Conservation (phyloP, 176 grass and related monocot genomes). For the Zizania latifolia region DNA sequence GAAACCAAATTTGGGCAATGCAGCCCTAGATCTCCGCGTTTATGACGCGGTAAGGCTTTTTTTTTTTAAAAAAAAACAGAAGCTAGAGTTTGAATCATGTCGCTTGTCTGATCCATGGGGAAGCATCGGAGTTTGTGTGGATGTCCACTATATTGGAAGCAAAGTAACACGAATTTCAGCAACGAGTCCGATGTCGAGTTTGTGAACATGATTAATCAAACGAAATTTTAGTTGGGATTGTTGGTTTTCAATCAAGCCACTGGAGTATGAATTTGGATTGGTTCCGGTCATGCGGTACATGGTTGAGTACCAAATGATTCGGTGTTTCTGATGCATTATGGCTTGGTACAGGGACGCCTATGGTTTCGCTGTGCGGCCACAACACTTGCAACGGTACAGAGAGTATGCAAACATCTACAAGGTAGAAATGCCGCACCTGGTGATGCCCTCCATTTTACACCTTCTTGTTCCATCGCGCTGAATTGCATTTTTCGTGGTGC, state of each 20-base stretch:
- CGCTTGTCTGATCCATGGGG: conserved; percentile 14
- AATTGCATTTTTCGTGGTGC: conserved; percentile 19
- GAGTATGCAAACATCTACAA: conserved; percentile 98
- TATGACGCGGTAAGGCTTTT: not conserved
- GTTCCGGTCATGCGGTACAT: not conserved
- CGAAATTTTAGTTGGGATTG: not conserved
- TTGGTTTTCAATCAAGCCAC: not conserved
- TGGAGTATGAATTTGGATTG: not conserved
- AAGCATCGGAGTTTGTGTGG: conserved; percentile 46
- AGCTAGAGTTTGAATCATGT: conserved; percentile 22
- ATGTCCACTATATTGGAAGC: conserved; percentile 11
- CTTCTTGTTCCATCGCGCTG: conserved; percentile 16
- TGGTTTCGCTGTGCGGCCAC: conserved; percentile 92
- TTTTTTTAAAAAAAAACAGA: not conserved
- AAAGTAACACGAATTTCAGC: not conserved
- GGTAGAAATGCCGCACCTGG: conserved; percentile 32
- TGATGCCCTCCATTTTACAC: conserved; percentile 17
- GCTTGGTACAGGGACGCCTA: conserved; percentile 82
- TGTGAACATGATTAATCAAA: not conserved
- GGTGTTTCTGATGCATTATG: conserved; percentile 20
- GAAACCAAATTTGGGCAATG: conserved; percentile 47
- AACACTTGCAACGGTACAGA: conserved; percentile 88
- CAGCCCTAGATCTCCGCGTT: conserved; percentile 49
- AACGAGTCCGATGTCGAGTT: not conserved
- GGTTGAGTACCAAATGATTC: not conserved